Percentiles rank a stretch among this genome's conserved stretches.
These are phyloP conservation scores for Russula brevipes DNA, from an alignment of 768 basidiomycete species.

Conservation along the genomic window DNA sequence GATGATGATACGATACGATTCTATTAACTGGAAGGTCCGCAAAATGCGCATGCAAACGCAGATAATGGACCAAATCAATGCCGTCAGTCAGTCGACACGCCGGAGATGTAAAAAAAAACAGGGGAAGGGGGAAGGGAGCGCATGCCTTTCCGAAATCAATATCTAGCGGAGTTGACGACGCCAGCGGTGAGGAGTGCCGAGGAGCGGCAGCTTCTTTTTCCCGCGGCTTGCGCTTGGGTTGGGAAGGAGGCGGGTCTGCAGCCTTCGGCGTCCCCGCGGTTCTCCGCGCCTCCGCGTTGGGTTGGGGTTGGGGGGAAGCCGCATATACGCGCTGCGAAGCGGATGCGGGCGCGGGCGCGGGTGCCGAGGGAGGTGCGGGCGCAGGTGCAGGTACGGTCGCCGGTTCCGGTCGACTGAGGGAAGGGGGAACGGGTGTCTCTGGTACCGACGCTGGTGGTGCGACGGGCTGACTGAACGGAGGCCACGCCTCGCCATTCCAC, in stretches of 20 bases:
- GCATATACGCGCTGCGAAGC: conserved; percentile 32
- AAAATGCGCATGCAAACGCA: background rate
- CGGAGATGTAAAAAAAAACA: background rate
- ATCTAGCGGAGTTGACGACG: conserved; percentile 28
- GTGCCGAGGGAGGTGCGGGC: background rate
- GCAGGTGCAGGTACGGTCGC: conserved; percentile 27
- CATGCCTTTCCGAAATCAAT: conserved; percentile 43
- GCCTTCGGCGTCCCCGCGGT: conserved; percentile 29
- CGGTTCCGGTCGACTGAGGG: conserved; percentile 14
- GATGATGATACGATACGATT: conserved; percentile 43
- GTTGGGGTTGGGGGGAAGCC: conserved; percentile 31
- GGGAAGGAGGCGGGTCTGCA: conserved; percentile 18
- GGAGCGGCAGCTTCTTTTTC: conserved; percentile 34
- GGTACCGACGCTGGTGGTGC: conserved; percentile 13
- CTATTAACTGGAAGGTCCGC: conserved; percentile 34
- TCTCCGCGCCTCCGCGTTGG: conserved; percentile 28
- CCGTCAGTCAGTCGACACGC: background rate
- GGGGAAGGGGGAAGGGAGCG: too few relatives aligned
- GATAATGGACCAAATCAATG: background rate
- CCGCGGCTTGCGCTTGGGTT: conserved; percentile 36
- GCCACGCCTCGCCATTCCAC: conserved; percentile 26
- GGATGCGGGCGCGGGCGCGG: conserved; percentile 30
- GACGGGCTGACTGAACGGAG: conserved; percentile 18
- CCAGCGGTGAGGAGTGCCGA: conserved; percentile 27
- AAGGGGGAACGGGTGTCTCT: conserved; percentile 13